phyloP scores from a whole-genome alignment of 768 basidiomycete species.

The Lanmaoa rubissima region DNA sequence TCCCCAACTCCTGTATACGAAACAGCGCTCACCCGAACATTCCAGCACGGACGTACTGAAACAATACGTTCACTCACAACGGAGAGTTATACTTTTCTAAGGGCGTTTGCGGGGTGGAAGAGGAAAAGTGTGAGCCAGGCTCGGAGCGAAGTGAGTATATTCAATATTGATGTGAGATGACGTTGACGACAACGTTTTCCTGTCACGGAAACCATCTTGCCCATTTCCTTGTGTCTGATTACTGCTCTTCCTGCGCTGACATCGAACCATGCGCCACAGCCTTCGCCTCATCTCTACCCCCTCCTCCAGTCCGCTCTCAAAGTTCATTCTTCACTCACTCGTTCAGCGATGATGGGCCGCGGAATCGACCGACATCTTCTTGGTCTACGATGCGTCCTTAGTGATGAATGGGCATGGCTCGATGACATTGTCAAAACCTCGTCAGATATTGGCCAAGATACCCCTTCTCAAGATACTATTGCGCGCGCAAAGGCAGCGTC shows the following conservation, averaged over 20 bases:
- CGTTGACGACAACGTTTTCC: background rate
- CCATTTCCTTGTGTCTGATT: conserved; percentile 29
- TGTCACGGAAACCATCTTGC: background rate
- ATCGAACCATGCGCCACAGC: conserved; percentile 3
- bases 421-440: conserved; percentile 9
- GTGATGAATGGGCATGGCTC: conserved; percentile 31
- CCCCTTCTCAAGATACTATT: conserved; percentile 4
- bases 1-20: conserved; percentile 89
- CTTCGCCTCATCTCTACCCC: conserved; percentile 33
- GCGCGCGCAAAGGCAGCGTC: background rate
- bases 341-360: conserved; percentile 74
- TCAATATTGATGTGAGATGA: background rate
- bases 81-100: conserved; percentile 65
- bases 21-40: conserved; percentile 85
- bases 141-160: conserved; percentile 12
- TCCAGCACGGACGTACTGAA: conserved; percentile 86
- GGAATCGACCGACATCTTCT: conserved; percentile 93
- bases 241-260: background rate
- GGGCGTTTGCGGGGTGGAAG: conserved; percentile 19
- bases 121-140: conserved; percentile 1
- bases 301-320: conserved; percentile 68
- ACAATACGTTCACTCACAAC: conserved; percentile 74
- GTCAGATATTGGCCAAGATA: conserved; percentile 1
- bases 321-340: conserved; percentile 69
- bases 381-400: conserved; percentile 69